Base-by-base conservation (phyloP, 495 filamentous ascomycete species). In the Penicillium macrosclerotiorum region DNA sequence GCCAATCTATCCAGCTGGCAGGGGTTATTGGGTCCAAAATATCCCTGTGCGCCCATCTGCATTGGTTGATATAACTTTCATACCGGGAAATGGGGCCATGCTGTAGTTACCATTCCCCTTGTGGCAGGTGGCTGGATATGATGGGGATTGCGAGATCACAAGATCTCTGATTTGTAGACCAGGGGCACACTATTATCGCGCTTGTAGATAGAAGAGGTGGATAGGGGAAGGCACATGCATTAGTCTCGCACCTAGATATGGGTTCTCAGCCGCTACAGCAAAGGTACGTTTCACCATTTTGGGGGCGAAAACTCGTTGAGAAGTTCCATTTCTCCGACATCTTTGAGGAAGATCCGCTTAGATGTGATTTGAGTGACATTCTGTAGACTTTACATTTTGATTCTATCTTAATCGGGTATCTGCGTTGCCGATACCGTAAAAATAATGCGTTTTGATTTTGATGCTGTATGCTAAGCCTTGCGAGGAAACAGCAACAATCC, bases 201-300 rank as follows among this genome's bases (percentile, higher is more conserved):
- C 25, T 41, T 14, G 17, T 20, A 30, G 11, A 5, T 30, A 18
- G 27, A 9, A 29, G 17, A 20, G 12, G 29, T 11, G 32, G 30
- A 22, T 34, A 34, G 20, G 3, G 41, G 41, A 24, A 32, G n/a
- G 20, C 29, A 30, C 29, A 33, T 43, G 41, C 41, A 43, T 43
- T 43, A 7, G 29, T 43, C 17, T 18, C 29, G 29, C 29, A n/a
- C 41, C 29, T 26, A 34, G 41, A 34, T 20, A 43, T 31, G 19
- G 30, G 41, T 43, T 43, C 41, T 32, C 41, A 34, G 41, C 41
- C 19, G 41, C 41, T 18, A 34, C 25, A 34, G 41, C 41, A 34
- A 43, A 43, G 20, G 41, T 34, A 25, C 41, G 41, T 43, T 43
- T 34, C 41, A 43, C 26, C 24, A 34, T 16, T 13, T 34, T 22